Evolutionary conservation across 257 asterid genomes (phyloP).

Genomic region (Nicotiana sylvestris): DNA sequence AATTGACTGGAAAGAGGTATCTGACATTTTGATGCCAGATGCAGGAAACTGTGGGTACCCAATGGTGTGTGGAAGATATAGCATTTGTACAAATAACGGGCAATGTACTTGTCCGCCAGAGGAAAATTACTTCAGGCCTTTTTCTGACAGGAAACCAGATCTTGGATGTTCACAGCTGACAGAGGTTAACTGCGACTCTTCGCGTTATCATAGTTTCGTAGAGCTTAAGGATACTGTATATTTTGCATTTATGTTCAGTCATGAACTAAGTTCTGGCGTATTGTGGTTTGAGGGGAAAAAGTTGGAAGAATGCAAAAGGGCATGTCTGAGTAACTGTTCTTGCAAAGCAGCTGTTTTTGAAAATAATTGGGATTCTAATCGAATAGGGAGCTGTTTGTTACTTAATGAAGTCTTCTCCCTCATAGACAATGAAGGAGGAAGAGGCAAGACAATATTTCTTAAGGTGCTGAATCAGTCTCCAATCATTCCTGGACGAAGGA

Average conservation of each 20-base stretch:
- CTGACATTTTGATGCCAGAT: not conserved
- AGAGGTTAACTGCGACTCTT: not conserved
- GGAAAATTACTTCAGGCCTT: not conserved
- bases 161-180: not conserved
- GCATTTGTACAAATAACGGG: not conserved
- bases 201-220: not conserved
- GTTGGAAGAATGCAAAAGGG: not conserved
- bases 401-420: not conserved
- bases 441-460: not conserved
- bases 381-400: not conserved
- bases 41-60: not conserved
- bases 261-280: rapidly evolving
- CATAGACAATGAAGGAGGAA: not conserved
- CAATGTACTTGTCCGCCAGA: not conserved
- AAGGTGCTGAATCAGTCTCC: not conserved
- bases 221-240: not conserved
- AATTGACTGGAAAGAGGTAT: not conserved
- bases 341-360: not conserved
- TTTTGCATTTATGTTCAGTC: rapidly evolving
- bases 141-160: not conserved
- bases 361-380: not conserved
- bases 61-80: slow-evolving; percentile 3
- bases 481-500: too few species aligned
- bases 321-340: not conserved
- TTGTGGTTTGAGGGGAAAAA: not conserved